A percentile compares a stretch with the other conserved stretches of the same genome.
phyloP scores from a whole-genome alignment of 805 yeast species.

The Maudiozyma bulderi region DNA sequence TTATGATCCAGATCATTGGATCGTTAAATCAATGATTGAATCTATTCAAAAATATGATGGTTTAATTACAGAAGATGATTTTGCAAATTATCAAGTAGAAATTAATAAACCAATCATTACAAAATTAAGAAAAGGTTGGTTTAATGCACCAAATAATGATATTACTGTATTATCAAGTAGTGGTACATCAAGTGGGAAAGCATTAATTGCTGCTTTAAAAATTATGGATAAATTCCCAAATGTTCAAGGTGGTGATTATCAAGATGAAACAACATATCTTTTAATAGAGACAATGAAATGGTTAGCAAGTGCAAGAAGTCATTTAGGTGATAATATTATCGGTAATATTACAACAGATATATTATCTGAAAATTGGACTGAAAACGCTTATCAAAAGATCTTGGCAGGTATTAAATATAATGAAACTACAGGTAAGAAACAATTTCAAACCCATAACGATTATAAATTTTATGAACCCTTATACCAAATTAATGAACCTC shows the following conservation, averaged over 20 bases:
- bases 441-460: slow-evolving; percentile 39
- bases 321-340: slow-evolving; percentile 54
- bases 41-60: slow-evolving; percentile 54
- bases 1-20: slow-evolving; percentile 73
- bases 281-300: slow-evolving; percentile 85
- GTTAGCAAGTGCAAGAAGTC: slow-evolving; percentile 80
- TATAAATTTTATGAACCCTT: slow-evolving; percentile 76
- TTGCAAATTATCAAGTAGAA: slow-evolving; percentile 47
- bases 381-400: slow-evolving; percentile 39
- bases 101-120: slow-evolving; percentile 30
- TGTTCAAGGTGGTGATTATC: slow-evolving; percentile 37
- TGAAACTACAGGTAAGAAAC: background rate
- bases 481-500: slow-evolving; percentile 67
- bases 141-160: slow-evolving; percentile 30
- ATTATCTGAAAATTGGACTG: slow-evolving; percentile 48
- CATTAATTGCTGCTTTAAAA: slow-evolving; percentile 63
- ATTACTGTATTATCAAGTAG: slow-evolving; percentile 45
- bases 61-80: slow-evolving; percentile 53
- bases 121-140: slow-evolving; percentile 19
- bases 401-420: slow-evolving; percentile 31
- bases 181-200: slow-evolving; percentile 81
- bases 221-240: slow-evolving; percentile 43
- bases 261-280: slow-evolving; percentile 48
- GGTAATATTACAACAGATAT: slow-evolving; percentile 32
- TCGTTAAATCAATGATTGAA: slow-evolving; percentile 50